These are phyloP conservation scores for Blastocystis hominis DNA, from an alignment of 352 stramenopile genomes.

Conservation along the genomic window DNA sequence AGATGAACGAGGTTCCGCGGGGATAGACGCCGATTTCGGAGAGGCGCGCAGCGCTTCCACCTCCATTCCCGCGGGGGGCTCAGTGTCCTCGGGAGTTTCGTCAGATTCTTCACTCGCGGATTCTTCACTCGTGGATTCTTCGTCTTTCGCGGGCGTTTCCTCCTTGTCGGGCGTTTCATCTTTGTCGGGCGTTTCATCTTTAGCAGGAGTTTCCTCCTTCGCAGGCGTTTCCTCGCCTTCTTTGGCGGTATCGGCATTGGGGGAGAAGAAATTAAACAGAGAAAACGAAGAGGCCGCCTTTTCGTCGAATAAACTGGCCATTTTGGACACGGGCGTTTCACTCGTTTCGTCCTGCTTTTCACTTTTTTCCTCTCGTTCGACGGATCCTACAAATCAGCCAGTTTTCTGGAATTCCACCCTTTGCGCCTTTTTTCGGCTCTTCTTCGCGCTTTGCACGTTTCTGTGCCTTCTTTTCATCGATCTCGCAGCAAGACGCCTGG, in stretches of 20 bases:
- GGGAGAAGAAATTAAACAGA: slow-evolving; percentile 10
- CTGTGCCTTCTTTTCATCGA: not conserved
- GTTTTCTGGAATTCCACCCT: not conserved
- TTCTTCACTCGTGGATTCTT: too few relatives aligned
- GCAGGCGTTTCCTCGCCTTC: not conserved
- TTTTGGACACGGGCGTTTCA: not conserved
- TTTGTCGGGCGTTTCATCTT: too few relatives aligned
- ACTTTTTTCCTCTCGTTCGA: not conserved
- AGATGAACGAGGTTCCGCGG: too few relatives aligned
- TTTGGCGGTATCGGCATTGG: not conserved
- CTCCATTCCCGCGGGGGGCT: too few relatives aligned
- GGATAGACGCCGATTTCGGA: too few relatives aligned
- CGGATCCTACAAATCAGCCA: too few relatives aligned
- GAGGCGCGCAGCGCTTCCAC: too few relatives aligned
- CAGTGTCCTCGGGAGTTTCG: not conserved
- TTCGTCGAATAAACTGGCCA: slow-evolving; percentile 23
- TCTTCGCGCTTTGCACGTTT: not conserved
- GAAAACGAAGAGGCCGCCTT: not conserved
- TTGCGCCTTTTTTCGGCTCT: not conserved
- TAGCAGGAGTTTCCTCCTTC: too few relatives aligned
- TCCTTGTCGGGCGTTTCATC: too few relatives aligned
- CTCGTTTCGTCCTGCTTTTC: not conserved
- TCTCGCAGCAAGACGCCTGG: not conserved
- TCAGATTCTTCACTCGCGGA: not conserved
- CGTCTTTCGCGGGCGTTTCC: too few relatives aligned